Evolutionary conservation across 176 grass and related monocot genomes (phyloP).

Genomic region (Aegilops umbellulata): DNA sequence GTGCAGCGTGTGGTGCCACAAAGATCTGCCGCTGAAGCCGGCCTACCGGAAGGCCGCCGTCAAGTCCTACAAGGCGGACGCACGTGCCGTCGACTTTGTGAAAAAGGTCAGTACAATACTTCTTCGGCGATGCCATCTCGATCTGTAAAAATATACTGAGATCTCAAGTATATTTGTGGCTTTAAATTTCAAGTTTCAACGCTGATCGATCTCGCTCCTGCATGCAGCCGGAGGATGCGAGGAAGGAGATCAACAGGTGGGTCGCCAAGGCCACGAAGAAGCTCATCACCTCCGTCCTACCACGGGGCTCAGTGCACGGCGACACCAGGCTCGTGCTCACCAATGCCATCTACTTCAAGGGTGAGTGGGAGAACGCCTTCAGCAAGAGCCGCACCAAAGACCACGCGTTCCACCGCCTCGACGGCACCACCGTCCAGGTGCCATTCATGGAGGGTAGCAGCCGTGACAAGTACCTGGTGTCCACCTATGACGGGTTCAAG

Average conservation of each 20-base stretch:
- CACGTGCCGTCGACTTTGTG: slow-evolving; percentile 11
- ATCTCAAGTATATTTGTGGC: not conserved
- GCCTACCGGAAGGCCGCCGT: not conserved
- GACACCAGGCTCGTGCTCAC: slow-evolving; percentile 9
- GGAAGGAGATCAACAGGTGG: slow-evolving; percentile 6
- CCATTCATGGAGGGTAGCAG: not conserved
- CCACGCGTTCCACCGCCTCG: not conserved
- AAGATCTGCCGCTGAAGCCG: slow-evolving; percentile 9
- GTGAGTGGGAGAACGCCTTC: not conserved
- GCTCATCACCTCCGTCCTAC: slow-evolving; percentile 26
- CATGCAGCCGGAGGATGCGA: not conserved
- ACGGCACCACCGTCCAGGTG: not conserved
- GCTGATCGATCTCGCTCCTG: not conserved
- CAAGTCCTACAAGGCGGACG: not conserved
- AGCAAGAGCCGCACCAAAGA: not conserved
- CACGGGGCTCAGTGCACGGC: not conserved
- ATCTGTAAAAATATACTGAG: too few species aligned
- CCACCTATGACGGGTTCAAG: not conserved
- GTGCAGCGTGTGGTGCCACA: slow-evolving; percentile 30
- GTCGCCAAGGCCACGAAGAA: slow-evolving; percentile 1
- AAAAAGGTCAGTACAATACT: not conserved
- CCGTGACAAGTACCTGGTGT: not conserved
- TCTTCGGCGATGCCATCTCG: too few species aligned
- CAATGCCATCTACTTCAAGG: slow-evolving; percentile 31
- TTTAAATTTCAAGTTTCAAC: too few species aligned